A percentile compares a stretch with the other conserved stretches of the same genome.
Evolutionary conservation across 1,139 yeast species (phyloP).

Genomic region (Spathaspora sp.): DNA sequence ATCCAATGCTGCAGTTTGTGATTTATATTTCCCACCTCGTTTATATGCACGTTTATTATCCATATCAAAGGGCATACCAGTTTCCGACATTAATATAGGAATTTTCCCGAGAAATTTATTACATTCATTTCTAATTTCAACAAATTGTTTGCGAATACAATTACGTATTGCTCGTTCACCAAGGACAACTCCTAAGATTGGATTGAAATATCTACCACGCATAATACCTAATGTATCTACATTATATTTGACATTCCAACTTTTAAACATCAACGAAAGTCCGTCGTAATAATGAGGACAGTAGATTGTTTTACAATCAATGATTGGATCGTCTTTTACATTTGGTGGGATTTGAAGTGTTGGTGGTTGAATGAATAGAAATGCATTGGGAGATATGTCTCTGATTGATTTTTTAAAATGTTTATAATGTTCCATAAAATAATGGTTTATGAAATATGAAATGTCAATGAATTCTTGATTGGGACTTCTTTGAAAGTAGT

Average conservation of each 20-base stretch:
- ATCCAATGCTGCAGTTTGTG: slow-evolving; percentile 82
- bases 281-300: slow-evolving; percentile 95
- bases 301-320: slow-evolving; percentile 67
- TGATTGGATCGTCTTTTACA: slow-evolving; percentile 50
- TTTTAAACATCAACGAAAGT: slow-evolving; percentile 83
- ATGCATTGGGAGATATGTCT: slow-evolving; percentile 40
- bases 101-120: slow-evolving; percentile 55
- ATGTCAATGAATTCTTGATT: slow-evolving; percentile 42
- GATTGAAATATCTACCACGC: slow-evolving; percentile 72
- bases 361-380: slow-evolving; percentile 78
- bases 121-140: slow-evolving; percentile 64
- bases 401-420: slow-evolving; percentile 52
- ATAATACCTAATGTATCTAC: slow-evolving; percentile 91
- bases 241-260: slow-evolving; percentile 74
- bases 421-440: slow-evolving; percentile 59
- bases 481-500: slow-evolving; percentile 30
- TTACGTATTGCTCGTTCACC: slow-evolving; percentile 80
- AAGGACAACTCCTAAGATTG: slow-evolving; percentile 72
- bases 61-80: slow-evolving; percentile 98
- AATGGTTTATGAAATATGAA: slow-evolving; percentile 60
- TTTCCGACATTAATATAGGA: slow-evolving; percentile 83
- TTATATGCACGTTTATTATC: slow-evolving; percentile 68
- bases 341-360: slow-evolving; percentile 79
- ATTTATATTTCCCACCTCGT: slow-evolving; percentile 55
- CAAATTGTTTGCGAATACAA: slow-evolving; percentile 66